Conservation (phyloP, 2,329 filamentous ascomycete genomes). For the Pseudogymnoascus sp. region DNA sequence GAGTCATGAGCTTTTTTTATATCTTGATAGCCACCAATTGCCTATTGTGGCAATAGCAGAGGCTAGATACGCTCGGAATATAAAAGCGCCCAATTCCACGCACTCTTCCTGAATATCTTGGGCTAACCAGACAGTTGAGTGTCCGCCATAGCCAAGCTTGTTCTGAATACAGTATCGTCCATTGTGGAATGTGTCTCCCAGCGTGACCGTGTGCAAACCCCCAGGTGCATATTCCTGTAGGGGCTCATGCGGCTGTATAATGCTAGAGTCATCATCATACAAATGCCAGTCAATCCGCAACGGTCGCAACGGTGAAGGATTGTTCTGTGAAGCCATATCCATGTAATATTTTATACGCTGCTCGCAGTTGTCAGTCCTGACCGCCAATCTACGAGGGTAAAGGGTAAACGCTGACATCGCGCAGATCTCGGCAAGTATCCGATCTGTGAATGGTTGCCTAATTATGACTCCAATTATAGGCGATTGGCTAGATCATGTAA, state of each 20-base stretch:
- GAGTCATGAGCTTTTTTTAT: conserved; percentile 7
- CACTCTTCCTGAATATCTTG: conserved; percentile 21
- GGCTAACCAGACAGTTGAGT: conserved; percentile 37
- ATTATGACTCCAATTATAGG: too few species aligned
- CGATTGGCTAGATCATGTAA: background rate
- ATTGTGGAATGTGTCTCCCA: conserved; percentile 26
- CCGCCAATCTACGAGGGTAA: background rate
- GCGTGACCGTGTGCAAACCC: conserved; percentile 15
- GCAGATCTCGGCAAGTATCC: too few species aligned
- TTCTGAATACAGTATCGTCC: conserved; percentile 33
- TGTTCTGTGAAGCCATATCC: background rate
- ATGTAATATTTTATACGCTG: background rate
- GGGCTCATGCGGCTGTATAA: conserved; percentile 12
- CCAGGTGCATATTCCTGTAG: conserved; percentile 16
- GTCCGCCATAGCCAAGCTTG: conserved; percentile 36
- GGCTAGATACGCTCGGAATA: background rate
- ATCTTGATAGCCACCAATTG: conserved; percentile 19
- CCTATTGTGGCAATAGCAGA: background rate
- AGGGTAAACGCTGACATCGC: background rate
- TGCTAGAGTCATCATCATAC: background rate
- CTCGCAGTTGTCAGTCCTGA: background rate
- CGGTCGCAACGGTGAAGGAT: background rate
- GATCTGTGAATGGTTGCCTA: too few species aligned
- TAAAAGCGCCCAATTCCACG: background rate
- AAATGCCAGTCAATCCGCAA: background rate